Percentiles rank a stretch among this genome's conserved stretches.
Evolutionary conservation across 139 green algal species (phyloP).

Genomic region (Eudorina sp.): DNA sequence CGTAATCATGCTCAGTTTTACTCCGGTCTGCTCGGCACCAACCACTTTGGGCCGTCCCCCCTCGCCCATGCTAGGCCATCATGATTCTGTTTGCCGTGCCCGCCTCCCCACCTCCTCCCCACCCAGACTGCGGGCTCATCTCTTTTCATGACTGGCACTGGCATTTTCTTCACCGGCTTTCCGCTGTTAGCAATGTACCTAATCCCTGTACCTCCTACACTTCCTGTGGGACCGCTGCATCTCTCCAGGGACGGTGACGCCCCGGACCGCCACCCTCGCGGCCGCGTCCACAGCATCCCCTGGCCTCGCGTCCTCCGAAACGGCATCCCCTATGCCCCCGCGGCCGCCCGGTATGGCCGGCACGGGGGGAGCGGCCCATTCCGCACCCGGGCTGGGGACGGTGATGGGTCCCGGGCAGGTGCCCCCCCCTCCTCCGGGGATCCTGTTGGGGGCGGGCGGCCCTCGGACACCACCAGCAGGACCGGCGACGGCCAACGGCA

Average conservation of each 20-base stretch:
- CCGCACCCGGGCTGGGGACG: background rate
- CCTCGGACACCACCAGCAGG: background rate
- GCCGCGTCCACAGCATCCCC: background rate
- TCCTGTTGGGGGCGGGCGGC: background rate
- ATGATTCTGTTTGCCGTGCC: no score
- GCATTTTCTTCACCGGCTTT: no score
- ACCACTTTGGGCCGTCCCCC: no score
- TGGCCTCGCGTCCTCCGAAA: background rate
- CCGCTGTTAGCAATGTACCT: no score
- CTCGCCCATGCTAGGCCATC: no score
- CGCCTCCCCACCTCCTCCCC: no score
- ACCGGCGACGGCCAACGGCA: background rate
- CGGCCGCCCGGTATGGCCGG: background rate
- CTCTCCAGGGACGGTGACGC: conserved; percentile 24
- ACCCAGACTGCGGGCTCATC: no score
- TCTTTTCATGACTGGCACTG: no score
- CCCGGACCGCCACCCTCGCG: background rate
- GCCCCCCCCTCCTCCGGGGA: conserved; percentile 3
- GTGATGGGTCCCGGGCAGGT: background rate
- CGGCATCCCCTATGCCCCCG: background rate
- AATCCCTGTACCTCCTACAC: no score
- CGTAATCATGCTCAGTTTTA: no score
- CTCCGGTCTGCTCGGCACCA: no score
- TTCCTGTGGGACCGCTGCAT: no score
- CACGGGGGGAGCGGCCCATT: background rate